A percentile compares a stretch with the other conserved stretches of the same genome.
Conservation (phyloP, 2,329 filamentous ascomycete genomes). For the Xylariales sp. region DNA sequence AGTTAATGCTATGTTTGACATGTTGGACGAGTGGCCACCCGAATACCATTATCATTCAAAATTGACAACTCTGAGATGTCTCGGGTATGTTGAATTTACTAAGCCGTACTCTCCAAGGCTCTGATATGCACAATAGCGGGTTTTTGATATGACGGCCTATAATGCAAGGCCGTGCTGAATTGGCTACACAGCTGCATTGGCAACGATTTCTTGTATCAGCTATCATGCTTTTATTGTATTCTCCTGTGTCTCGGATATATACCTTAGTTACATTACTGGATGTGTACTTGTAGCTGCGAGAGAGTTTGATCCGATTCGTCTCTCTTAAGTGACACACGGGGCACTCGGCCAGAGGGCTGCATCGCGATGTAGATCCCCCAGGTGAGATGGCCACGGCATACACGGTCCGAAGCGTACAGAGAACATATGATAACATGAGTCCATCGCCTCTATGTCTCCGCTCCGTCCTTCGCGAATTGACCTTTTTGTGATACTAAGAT, state of each 20-base stretch:
- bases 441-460: slow-evolving; percentile 37
- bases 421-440: slow-evolving; percentile 44
- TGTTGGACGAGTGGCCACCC: not conserved
- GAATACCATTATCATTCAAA: not conserved
- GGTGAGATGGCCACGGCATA: slow-evolving; percentile 36
- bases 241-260: not conserved
- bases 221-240: slow-evolving; percentile 11
- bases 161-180: not conserved
- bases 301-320: slow-evolving; percentile 15
- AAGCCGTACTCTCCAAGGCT: not conserved
- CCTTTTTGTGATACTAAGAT: slow-evolving; percentile 42
- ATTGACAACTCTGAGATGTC: slow-evolving; percentile 23
- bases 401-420: slow-evolving; percentile 41
- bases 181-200: not conserved
- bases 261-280: slow-evolving; percentile 5
- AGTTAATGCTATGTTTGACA: not conserved
- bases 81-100: slow-evolving; percentile 2
- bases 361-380: slow-evolving; percentile 11
- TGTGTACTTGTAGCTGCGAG: not conserved
- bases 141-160: slow-evolving; percentile 1
- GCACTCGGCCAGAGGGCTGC: not conserved
- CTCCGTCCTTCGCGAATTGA: slow-evolving; percentile 40
- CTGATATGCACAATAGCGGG: slow-evolving; percentile 2
- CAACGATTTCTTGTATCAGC: not conserved
- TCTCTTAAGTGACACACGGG: not conserved